A percentile compares a stretch with the other conserved stretches of the same genome.
These are phyloP conservation scores for Teunomyces funiuensis DNA, from an alignment of 805 yeast species.

Conservation along the genomic window DNA sequence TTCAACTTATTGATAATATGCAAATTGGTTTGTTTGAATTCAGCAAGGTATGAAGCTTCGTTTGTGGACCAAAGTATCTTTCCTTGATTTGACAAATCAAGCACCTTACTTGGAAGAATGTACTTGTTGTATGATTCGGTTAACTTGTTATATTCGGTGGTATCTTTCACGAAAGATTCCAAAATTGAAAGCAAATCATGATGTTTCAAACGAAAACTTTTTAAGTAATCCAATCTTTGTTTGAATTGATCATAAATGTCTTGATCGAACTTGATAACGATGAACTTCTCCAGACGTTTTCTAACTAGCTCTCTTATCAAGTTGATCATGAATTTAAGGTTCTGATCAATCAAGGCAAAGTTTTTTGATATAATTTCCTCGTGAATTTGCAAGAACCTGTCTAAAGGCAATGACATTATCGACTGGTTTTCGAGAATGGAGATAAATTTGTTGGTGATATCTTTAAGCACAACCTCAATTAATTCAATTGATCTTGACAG, in stretches of 20 bases:
- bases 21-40: slow-evolving; percentile 21
- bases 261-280: slow-evolving; percentile 60
- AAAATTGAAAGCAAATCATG: slow-evolving; percentile 44
- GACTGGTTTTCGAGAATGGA: slow-evolving; percentile 35
- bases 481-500: slow-evolving; percentile 59
- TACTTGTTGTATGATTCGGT: slow-evolving; percentile 29
- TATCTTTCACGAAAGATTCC: slow-evolving; percentile 15
- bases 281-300: slow-evolving; percentile 68
- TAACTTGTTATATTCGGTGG: slow-evolving; percentile 18
- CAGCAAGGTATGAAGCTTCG: slow-evolving; percentile 25
- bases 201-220: slow-evolving; percentile 53
- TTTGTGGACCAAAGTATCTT: slow-evolving; percentile 27
- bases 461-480: slow-evolving; percentile 64
- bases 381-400: slow-evolving; percentile 34
- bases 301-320: slow-evolving; percentile 74
- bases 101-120: slow-evolving; percentile 26
- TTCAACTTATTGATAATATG: slow-evolving; percentile 24
- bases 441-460: slow-evolving; percentile 47
- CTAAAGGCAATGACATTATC: slow-evolving; percentile 45
- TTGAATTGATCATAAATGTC: slow-evolving; percentile 32
- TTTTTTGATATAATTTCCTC: slow-evolving; percentile 25
- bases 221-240: slow-evolving; percentile 44
- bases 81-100: slow-evolving; percentile 36
- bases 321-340: slow-evolving; percentile 60
- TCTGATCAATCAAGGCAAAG: slow-evolving; percentile 56